Percentiles rank a stretch among this genome's conserved stretches.
Conservation (phyloP, 495 filamentous ascomycete species). For the Penicillium chermesinum region DNA sequence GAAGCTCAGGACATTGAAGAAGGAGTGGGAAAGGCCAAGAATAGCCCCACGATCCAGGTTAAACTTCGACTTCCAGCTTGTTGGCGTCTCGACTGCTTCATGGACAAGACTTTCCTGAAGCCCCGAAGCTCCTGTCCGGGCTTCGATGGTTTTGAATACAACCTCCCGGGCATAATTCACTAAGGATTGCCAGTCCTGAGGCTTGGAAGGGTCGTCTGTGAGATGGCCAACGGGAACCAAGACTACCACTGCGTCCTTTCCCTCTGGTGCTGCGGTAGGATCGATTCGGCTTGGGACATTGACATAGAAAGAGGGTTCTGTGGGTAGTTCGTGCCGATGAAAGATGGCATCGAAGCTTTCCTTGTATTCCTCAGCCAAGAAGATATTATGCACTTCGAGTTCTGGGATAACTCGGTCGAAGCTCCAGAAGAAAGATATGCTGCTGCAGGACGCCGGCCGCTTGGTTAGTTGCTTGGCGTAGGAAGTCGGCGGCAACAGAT, state of each 20-base stretch:
- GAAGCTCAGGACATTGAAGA: constrained; percentile 67
- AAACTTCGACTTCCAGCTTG: constrained; percentile 55
- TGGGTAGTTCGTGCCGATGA: constrained; percentile 55
- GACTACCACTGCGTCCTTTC: constrained; percentile 56
- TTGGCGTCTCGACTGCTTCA: constrained; percentile 58
- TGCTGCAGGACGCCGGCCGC: constrained; percentile 55
- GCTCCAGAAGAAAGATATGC: constrained; percentile 71
- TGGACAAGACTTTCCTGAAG: constrained; percentile 45
- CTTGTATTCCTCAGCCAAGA: constrained; percentile 63
- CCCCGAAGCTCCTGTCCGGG: constrained; percentile 45
- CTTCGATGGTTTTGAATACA: constrained; percentile 50
- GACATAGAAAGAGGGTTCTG: constrained; percentile 65
- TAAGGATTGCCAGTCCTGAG: constrained; percentile 54
- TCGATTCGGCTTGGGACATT: constrained; percentile 66
- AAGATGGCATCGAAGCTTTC: constrained; percentile 69
- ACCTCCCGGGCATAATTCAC: constrained; percentile 45
- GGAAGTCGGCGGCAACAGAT: constrained; percentile 47
- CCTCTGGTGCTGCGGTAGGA: constrained; percentile 56
- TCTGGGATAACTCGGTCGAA: constrained; percentile 51
- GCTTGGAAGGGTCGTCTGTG: constrained; percentile 13
- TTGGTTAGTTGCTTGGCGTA: constrained; percentile 45
- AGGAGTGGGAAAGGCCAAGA: constrained; percentile 59
- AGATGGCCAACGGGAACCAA: constrained; percentile 66
- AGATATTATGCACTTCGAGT: constrained; percentile 67
- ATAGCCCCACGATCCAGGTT: constrained; percentile 69